Percentiles rank a stretch among this genome's conserved stretches.
phyloP scores from a whole-genome alignment of 352 stramenopile species.

The Phytophthora citrophthora region DNA sequence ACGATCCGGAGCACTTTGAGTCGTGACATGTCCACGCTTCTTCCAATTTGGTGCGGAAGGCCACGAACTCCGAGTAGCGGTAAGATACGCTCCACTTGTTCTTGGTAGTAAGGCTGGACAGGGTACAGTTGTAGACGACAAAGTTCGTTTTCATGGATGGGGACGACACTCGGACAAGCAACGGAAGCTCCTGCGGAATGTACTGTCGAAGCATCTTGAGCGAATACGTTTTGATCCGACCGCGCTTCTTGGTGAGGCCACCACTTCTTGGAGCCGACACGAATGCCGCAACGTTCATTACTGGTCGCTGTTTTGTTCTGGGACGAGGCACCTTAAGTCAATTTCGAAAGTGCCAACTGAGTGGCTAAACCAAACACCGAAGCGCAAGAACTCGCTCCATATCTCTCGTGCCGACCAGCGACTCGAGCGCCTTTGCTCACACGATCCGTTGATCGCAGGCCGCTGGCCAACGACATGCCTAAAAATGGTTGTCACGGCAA shows the following conservation, averaged over 20 bases:
- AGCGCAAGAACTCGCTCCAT: constrained; percentile 3
- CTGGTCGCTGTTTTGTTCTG: constrained; percentile 9
- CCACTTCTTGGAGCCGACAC: constrained; percentile 14
- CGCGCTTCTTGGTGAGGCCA: constrained; percentile 24
- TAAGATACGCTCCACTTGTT: constrained; percentile 62
- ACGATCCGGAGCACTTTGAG: constrained; percentile 66
- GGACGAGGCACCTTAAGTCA: constrained; percentile 10
- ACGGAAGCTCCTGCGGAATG: constrained; percentile 48
- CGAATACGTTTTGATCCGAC: constrained; percentile 49
- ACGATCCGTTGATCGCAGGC: constrained; percentile 35
- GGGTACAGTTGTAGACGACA: constrained; percentile 57
- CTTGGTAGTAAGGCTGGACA: constrained; percentile 53
- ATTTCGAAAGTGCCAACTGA: constrained; percentile 19
- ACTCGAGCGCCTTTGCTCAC: constrained; percentile 21
- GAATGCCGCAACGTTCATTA: constrained; percentile 36
- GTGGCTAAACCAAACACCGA: constrained; percentile 8
- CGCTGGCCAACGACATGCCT: constrained; percentile 10
- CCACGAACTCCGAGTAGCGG: constrained; percentile 69
- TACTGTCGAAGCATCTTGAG: constrained; percentile 54
- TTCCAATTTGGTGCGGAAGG: constrained; percentile 55
- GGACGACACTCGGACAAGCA: constrained; percentile 51
- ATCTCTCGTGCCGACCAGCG: constrained; percentile 31
- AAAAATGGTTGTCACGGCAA: constrained; percentile 14
- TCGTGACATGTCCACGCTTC: constrained; percentile 62
- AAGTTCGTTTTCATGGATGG: constrained; percentile 42